phyloP scores from a whole-genome alignment of 768 basidiomycete species.

The Mycena leptocephala region DNA sequence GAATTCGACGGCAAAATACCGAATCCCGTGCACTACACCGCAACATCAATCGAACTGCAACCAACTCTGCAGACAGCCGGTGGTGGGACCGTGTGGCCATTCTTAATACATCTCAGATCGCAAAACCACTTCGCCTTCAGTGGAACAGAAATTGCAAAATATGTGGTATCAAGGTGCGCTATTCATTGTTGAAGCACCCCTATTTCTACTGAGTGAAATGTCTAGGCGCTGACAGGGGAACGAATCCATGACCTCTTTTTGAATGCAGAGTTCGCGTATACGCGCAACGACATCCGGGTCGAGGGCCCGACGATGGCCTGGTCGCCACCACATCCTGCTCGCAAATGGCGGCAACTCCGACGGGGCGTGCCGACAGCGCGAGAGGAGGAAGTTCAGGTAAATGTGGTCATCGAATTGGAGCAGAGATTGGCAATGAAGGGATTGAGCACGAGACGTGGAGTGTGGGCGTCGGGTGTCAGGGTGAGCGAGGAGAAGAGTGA shows the following conservation, averaged over 20 bases:
- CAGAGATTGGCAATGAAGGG: neutral
- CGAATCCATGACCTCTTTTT: neutral
- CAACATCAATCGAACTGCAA: too few species aligned
- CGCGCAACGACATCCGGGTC: neutral
- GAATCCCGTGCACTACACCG: too few species aligned
- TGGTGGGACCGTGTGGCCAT: too few species aligned
- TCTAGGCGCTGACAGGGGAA: too few species aligned
- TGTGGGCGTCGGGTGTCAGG: neutral
- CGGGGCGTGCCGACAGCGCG: neutral
- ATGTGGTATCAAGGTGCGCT: too few species aligned
- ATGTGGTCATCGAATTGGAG: conserved; percentile 6
- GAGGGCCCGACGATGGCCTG: neutral
- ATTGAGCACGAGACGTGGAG: neutral
- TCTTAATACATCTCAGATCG: too few species aligned
- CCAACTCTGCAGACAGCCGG: too few species aligned
- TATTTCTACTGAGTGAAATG: too few species aligned
- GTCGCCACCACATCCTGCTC: neutral
- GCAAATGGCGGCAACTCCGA: neutral
- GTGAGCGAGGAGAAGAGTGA: neutral
- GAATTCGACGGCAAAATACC: too few species aligned
- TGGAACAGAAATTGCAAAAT: too few species aligned
- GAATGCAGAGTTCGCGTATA: neutral
- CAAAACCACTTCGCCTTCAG: too few species aligned
- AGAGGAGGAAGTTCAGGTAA: neutral
- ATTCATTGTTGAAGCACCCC: too few species aligned